Base-by-base conservation (phyloP, 139 green algal species). In the Coccomyxa sp. region DNA sequence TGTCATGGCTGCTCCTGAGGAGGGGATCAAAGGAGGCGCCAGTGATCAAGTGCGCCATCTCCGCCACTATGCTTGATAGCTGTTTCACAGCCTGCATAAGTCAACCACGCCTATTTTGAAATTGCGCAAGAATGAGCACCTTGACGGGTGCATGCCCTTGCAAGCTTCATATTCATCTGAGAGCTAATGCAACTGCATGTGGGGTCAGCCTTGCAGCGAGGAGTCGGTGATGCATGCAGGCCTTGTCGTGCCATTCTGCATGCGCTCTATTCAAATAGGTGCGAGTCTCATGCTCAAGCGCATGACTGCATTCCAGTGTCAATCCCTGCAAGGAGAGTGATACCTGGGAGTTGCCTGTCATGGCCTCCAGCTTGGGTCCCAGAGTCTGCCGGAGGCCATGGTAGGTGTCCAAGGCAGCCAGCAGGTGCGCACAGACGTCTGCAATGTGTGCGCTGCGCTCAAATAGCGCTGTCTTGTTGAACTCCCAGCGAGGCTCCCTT, bases 321-420 rank as follows among this genome's bases (percentile, higher is more conserved):
- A n/a, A n/a, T n/a, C n/a, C n/a, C n/a, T n/a, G n/a, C n/a, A n/a
- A 69, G 34, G 39, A 77, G 40, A 58, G 12, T 12, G 36, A 38
- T 36, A 81, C 82, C 39, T 84, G 75, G 38, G 75, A 55, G 55
- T 91, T 83, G 22, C 93, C 93, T 70, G 92, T 98, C 37, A 98
- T 92, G 7, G 93, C 91, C 81, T 97, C 97, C 55, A 98, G 90
- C 88, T 97, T 91, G 27, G 94, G 95, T 0, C 95, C 94, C 39
- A 98, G 85, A 80, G 98, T 98, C 78, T 94, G 92, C 82, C 91
- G 88, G 77, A 98, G 97, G 78, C 94, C 94, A 69, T 97, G 89
- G 72, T 95, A 88, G 22, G 93, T 90, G 80, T 93, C 89, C 39
- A 97, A 85, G 89, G 97, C 95, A 76, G 89, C 83, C 8, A 81